Evolutionary conservation across 176 grass and related monocot genomes (phyloP).

Genomic region (Musa troglodytarum): DNA sequence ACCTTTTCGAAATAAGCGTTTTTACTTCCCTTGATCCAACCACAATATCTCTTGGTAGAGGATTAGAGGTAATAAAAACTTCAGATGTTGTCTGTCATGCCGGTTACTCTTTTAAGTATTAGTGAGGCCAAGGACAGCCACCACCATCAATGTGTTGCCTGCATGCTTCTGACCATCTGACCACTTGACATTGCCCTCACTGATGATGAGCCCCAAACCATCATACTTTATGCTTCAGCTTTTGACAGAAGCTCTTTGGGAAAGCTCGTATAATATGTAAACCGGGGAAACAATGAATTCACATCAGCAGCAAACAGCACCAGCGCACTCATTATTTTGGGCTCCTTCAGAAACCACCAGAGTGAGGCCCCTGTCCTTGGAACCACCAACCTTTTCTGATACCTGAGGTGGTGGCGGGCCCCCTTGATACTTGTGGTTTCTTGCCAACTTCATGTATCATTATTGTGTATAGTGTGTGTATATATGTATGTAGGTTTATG

Average conservation of each 20-base stretch:
- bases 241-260: not conserved
- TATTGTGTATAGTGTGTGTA: no score
- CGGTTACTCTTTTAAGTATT: no score
- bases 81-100: no score
- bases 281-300: not conserved
- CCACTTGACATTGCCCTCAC: not conserved
- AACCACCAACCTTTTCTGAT: not conserved
- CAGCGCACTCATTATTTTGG: not conserved
- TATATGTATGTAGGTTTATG: no score
- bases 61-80: no score
- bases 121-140: not conserved
- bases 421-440: no score
- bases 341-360: not conserved
- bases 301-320: not conserved
- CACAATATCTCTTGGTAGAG: no score
- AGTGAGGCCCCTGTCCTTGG: not conserved
- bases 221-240: not conserved
- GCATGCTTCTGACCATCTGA: conserved; percentile 9
- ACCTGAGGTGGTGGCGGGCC: no score
- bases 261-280: not conserved
- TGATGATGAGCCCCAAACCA: not conserved
- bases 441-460: no score
- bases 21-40: no score
- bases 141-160: not conserved
- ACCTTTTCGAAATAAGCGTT: no score